These are phyloP conservation scores for Aspergillus sclerotialis DNA, from an alignment of 2,329 filamentous ascomycete species.

Conservation along the genomic window DNA sequence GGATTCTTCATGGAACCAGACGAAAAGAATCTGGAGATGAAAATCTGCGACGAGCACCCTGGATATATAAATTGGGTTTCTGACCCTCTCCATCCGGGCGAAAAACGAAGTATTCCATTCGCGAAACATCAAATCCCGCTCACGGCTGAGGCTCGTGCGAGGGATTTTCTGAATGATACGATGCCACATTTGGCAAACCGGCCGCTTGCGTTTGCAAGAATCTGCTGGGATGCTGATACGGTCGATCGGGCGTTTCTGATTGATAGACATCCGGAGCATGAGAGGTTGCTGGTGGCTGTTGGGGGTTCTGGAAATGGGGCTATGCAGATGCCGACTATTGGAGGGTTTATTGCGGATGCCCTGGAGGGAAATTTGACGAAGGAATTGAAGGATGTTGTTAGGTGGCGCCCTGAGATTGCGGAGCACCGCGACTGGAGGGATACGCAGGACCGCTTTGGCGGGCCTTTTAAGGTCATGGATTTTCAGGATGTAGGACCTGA, in stretches of 20 bases:
- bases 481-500: constrained; percentile 34
- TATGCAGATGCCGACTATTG: constrained; percentile 47
- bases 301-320: constrained; percentile 50
- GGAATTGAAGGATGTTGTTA: constrained; percentile 36
- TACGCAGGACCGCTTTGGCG: constrained; percentile 44
- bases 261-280: constrained; percentile 40
- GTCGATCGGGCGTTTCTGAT: constrained; percentile 49
- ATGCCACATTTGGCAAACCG: constrained; percentile 48
- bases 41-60: constrained; percentile 47
- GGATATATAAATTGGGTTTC: constrained; percentile 47
- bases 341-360: constrained; percentile 43
- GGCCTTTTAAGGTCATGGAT: constrained; percentile 43
- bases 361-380: constrained; percentile 40
- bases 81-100: constrained; percentile 14
- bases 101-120: constrained; percentile 34
- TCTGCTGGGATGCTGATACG: constrained; percentile 54
- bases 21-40: constrained; percentile 31
- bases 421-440: constrained; percentile 40
- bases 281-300: constrained; percentile 41
- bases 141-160: constrained; percentile 41
- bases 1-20: constrained; percentile 47
- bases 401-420: constrained; percentile 48
- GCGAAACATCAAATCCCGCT: constrained; percentile 38
- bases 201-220: constrained; percentile 43
- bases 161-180: constrained; percentile 43